Conservation (phyloP, 164 flowering plant genomes). For the Aristolochia fimbriata region DNA sequence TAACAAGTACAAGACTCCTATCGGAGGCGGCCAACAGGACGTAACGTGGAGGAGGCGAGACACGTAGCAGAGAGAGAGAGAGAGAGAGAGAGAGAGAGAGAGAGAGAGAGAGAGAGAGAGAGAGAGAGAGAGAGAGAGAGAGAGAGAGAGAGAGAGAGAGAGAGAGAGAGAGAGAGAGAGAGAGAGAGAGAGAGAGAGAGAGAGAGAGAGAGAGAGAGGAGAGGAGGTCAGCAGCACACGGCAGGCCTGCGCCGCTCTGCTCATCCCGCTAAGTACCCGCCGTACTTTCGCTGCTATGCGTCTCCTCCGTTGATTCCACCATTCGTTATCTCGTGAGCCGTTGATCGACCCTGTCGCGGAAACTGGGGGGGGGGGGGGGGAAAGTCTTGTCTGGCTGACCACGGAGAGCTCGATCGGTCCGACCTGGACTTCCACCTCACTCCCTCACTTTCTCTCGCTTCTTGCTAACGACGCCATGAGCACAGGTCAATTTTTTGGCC, state of each 20-base stretch:
- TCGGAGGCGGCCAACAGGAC: not conserved
- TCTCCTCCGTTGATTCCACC: not conserved
- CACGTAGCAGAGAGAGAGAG: slow-evolving; percentile 1
- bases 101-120: too few relatives aligned
- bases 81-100: not conserved
- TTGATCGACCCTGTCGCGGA: not conserved
- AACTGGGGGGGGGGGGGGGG: not conserved
- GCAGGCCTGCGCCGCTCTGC: not conserved
- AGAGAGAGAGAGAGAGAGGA: not conserved
- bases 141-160: too few relatives aligned
- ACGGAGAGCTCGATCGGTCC: slow-evolving; percentile 1
- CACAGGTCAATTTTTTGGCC: slow-evolving; percentile 23
- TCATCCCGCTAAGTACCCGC: not conserved
- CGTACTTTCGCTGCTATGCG: not conserved
- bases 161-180: too few relatives aligned
- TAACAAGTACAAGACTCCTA: not conserved
- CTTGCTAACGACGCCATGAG: slow-evolving; percentile 15
- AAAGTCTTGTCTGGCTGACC: not conserved
- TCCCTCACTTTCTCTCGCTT: not conserved
- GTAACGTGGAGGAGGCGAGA: not conserved
- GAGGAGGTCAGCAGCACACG: not conserved
- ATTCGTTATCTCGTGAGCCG: not conserved
- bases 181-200: too few relatives aligned
- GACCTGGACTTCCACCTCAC: slow-evolving; percentile 38
- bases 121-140: too few relatives aligned